phyloP scores from a whole-genome alignment of 768 basidiomycete genomes.

The Rhodosporidiobolus odoratus region DNA sequence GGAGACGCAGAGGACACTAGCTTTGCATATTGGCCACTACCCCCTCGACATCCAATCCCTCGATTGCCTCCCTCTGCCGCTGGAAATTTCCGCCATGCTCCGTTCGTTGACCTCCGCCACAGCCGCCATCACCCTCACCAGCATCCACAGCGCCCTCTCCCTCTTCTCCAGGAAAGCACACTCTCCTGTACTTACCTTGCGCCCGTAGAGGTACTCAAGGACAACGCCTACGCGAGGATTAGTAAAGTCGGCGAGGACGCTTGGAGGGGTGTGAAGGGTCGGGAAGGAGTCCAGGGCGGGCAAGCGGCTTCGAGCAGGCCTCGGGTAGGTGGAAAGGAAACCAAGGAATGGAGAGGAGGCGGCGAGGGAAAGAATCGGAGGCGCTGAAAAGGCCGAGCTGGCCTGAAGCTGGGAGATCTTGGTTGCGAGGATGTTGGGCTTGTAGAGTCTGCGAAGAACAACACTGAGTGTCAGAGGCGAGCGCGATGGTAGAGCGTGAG shows the following conservation, averaged over 20 bases:
- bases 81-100: neutral
- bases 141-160: neutral
- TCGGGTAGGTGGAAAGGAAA: neutral
- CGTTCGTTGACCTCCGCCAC: conserved; percentile 7
- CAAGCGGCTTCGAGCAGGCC: neutral
- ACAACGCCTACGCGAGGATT: neutral
- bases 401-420: neutral
- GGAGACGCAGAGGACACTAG: too few relatives aligned
- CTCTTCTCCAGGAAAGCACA: neutral
- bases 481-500: neutral
- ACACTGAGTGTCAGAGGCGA: neutral
- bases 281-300: neutral
- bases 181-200: neutral
- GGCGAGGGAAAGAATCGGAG: neutral
- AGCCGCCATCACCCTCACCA: neutral
- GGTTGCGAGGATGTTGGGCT: neutral
- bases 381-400: neutral
- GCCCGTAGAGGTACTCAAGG: conserved; percentile 3
- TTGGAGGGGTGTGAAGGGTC: neutral
- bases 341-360: neutral
- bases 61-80: neutral
- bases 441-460: neutral
- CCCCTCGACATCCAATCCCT: neutral
- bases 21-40: neutral
- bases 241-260: neutral